Percentiles rank a stretch among this genome's conserved stretches.
Conservation (phyloP, 1,284 basidiomycete genomes). For the Sporisorium iseilematis-ciliati region DNA sequence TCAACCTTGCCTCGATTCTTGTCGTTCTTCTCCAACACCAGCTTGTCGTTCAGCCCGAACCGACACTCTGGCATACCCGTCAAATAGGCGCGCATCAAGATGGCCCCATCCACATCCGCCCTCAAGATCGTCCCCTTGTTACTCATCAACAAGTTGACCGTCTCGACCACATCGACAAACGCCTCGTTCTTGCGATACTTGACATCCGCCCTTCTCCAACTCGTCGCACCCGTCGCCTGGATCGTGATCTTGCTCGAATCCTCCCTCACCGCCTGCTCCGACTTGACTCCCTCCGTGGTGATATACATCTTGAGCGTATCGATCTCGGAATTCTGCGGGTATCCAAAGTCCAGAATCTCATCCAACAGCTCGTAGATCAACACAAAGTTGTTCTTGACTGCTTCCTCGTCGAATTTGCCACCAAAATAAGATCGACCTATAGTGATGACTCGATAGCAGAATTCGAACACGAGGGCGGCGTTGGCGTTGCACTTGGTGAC, state of each 20-base stretch:
- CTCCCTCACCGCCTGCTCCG: constrained; percentile 80
- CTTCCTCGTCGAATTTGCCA: constrained; percentile 95
- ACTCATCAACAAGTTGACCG: constrained; percentile 94
- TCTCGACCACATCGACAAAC: constrained; percentile 97
- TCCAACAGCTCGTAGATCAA: constrained; percentile 67
- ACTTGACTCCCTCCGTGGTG: constrained; percentile 95
- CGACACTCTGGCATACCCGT: constrained; percentile 97
- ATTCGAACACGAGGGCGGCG: constrained; percentile 97
- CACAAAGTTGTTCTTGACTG: constrained; percentile 94
- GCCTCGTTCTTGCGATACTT: constrained; percentile 99
- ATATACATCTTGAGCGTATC: constrained; percentile 98
- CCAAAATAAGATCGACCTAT: constrained; percentile 96
- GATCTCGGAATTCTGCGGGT: constrained; percentile 98
- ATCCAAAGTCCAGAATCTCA: constrained; percentile 96
- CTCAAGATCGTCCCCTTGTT: constrained; percentile 91
- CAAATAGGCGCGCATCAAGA: constrained; percentile 96
- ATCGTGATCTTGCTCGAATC: constrained; percentile 95
- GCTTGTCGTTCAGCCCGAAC: constrained; percentile 97
- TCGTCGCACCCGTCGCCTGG: constrained; percentile 93
- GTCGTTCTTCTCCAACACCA: constrained; percentile 87
- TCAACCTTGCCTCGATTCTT: constrained; percentile 52
- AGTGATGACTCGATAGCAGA: constrained; percentile 93
- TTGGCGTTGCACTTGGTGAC: constrained; percentile 99
- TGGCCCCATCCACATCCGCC: constrained; percentile 98
- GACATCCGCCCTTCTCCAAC: constrained; percentile 91